Conservation (phyloP, 768 basidiomycete species). For the Mycena polygramma region DNA sequence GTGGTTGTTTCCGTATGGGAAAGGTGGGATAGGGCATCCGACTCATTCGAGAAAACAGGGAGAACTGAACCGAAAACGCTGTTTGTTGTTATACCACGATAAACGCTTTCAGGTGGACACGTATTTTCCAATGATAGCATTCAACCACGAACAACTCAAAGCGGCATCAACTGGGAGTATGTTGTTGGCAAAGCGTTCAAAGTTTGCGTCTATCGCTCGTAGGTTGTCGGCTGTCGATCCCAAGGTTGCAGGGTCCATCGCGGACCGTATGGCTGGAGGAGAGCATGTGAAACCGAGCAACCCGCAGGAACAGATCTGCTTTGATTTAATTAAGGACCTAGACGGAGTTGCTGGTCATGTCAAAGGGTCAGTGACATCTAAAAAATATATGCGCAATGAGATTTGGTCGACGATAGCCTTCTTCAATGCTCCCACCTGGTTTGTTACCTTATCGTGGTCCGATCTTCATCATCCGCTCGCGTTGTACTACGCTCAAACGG, state of each 20-base stretch:
- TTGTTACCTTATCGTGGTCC: too few relatives aligned
- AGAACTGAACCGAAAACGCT: slow-evolving; percentile 39
- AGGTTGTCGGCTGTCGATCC: slow-evolving; percentile 42
- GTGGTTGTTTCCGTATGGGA: slow-evolving; percentile 55
- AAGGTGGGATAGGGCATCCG: slow-evolving; percentile 47
- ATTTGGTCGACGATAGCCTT: too few relatives aligned
- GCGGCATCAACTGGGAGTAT: slow-evolving; percentile 44
- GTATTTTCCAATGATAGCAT: slow-evolving; percentile 51
- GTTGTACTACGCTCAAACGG: too few relatives aligned
- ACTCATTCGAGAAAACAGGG: slow-evolving; percentile 18
- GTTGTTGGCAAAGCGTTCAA: slow-evolving; percentile 41
- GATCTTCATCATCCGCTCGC: too few relatives aligned
- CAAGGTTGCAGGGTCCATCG: slow-evolving; percentile 36
- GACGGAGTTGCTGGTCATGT: slow-evolving; percentile 50
- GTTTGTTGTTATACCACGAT: slow-evolving; percentile 49
- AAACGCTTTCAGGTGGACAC: slow-evolving; percentile 45
- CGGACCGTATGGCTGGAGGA: slow-evolving; percentile 40
- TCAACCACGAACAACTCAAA: slow-evolving; percentile 57
- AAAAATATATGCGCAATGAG: too few relatives aligned
- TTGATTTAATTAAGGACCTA: slow-evolving; percentile 48
- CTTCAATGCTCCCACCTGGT: too few relatives aligned
- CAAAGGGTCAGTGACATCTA: slow-evolving; percentile 42
- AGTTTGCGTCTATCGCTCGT: slow-evolving; percentile 44
- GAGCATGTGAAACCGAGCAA: slow-evolving; percentile 44
- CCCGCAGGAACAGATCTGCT: slow-evolving; percentile 51